Percentiles rank a stretch among this genome's conserved stretches.
Evolutionary conservation across 2,329 filamentous ascomycete genomes (phyloP).

Genomic region (Ambrosiella cleistominuta): DNA sequence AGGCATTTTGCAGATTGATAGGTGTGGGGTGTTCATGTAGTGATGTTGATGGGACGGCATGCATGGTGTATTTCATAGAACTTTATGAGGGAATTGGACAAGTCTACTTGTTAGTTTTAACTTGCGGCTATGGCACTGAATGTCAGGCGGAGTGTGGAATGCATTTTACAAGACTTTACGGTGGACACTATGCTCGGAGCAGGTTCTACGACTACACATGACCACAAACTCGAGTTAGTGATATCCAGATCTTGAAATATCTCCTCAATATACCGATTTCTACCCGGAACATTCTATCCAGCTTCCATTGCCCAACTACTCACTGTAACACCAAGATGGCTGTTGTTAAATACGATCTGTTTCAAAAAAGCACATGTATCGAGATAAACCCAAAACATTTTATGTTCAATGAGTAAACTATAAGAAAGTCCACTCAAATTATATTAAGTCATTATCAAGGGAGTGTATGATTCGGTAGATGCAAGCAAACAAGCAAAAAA

Average conservation of each 20-base stretch:
- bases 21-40: background rate
- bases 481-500: background rate
- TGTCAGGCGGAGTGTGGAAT: too few relatives aligned
- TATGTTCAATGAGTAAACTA: background rate
- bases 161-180: too few relatives aligned
- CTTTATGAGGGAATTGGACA: too few relatives aligned
- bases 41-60: background rate
- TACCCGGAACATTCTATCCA: too few relatives aligned
- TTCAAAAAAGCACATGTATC: background rate
- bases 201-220: background rate
- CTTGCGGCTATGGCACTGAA: too few relatives aligned
- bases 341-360: too few relatives aligned
- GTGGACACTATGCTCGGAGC: too few relatives aligned
- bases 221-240: background rate
- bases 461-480: background rate
- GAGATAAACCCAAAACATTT: background rate
- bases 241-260: background rate
- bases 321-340: too few relatives aligned
- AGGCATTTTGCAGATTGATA: constrained; percentile 27
- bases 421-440: background rate
- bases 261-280: too few relatives aligned
- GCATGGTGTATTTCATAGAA: too few relatives aligned
- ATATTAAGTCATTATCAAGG: background rate
- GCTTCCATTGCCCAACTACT: too few relatives aligned
- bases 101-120: too few relatives aligned